phyloP scores from a whole-genome alignment of 257 asterid species.

The Osmanthus fragrans region DNA sequence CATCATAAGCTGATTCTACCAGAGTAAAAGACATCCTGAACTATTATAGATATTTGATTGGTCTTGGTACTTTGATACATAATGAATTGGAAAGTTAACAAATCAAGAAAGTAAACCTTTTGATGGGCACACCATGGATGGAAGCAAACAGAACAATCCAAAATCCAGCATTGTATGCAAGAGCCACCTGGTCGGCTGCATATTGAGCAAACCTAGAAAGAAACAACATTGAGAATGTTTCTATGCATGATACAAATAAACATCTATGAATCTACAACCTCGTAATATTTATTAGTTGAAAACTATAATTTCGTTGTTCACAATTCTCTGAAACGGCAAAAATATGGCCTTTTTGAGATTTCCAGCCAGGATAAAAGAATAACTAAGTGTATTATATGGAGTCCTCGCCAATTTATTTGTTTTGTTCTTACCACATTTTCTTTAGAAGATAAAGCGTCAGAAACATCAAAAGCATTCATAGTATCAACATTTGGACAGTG shows the following conservation, averaged over 20 bases:
- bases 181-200: conserved; percentile 34
- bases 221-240: neutral
- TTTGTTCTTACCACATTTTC: conserved; percentile 20
- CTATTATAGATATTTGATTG: neutral
- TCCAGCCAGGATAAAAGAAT: neutral
- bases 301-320: neutral
- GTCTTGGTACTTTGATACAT: neutral
- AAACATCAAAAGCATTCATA: conserved; percentile 37
- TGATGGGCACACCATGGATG: conserved; percentile 44
- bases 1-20: neutral
- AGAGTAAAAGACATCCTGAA: neutral
- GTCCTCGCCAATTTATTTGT: neutral
- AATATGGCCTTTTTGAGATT: neutral
- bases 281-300: neutral
- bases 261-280: neutral
- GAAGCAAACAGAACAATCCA: conserved; percentile 28
- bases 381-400: neutral
- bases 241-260: neutral
- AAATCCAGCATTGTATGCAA: conserved; percentile 34
- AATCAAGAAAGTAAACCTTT: conserved; percentile 21
- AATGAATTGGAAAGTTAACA: neutral
- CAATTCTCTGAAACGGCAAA: neutral
- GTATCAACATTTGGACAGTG: conserved; percentile 30
- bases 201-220: conserved; percentile 31
- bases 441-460: conserved; percentile 22